Evolutionary conservation across 306 rosid species (phyloP), one percentile per base, ranked within the genome.

Genomic region (Luffa aegyptiaca): DNA sequence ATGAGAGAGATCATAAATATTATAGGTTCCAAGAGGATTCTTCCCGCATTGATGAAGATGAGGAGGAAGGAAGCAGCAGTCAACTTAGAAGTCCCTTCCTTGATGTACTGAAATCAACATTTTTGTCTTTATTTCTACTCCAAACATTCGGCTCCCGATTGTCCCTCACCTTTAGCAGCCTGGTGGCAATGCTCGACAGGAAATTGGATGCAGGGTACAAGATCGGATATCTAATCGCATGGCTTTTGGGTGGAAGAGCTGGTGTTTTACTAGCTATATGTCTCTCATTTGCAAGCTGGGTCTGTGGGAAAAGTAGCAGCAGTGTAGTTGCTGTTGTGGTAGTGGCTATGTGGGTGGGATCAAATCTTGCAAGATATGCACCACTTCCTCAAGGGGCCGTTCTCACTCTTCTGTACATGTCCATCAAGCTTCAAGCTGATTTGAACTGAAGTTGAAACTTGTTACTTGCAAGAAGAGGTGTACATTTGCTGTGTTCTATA

Each of bases 291-390:
- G 92, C 93, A 18, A 92, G 97, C 83, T 95, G 98, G 97, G 87
- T 83, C 70, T 95, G 90, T 61, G 98, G 97, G 70, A 95, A 95
- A 89, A 91, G 92, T 82, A 92, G 97, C 78, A 95, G 97, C 80
- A 91, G 92, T 80, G 76, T 82, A 33, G 98, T 91, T 84, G 90
- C 87, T 80, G 82, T 94, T 13, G 89, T 92, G 70, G 86, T 91
- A 81, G 87, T 91, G 75, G 97, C 97, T 48, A 86, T 91, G 92
- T 95, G 93, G 97, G 87, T 95, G 77, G 92, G 97, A 70, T 83
- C 93, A 69, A 85, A 84, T 61, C 92, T 92, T 66, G 90, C 96
- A 45, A 88, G 90, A 78, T 86, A 59, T 69, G 95, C 94, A 37
- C 97, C 94, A 20, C 75, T 90, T 63, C 94, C 98, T 3, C 98